Evolutionary conservation across 2,329 filamentous ascomycete species (phyloP), one percentile per base, ranked within the genome.

Genomic region (Aulographum hederae): DNA sequence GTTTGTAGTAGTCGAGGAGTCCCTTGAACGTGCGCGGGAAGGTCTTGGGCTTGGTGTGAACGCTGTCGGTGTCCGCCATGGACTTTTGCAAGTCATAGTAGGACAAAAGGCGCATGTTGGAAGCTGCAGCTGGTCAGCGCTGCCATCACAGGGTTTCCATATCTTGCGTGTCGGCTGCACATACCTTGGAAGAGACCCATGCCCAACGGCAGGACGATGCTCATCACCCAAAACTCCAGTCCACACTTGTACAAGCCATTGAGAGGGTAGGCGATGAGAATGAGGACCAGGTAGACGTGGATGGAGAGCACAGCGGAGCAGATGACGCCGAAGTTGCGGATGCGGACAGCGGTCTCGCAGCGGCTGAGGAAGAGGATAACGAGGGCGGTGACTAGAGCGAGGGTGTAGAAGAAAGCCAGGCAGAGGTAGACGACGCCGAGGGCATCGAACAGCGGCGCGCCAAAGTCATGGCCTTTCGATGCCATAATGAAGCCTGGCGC

Each of bases 141-240:
- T n/a, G n/a, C n/a, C n/a, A n/a, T n/a, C n/a, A n/a, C 41, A 28
- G 39, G 42, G 14, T 43, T 34, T 23, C 36, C 38, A 20, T 41
- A 35, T 26, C 39, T 42, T 13, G 73, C 58, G 32, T 76, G 68
- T 34, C 68, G 67, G 41, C 58, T 63, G 45, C 74, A 73, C 37
- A 66, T 65, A 15, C 68, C 71, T 43, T 77, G 71, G 44, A 76
- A 76, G 4, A 78, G 51, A 5, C 69, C 71, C 33, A 78, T 69
- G 16, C 73, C 72, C 30, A 70, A 63, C 8, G 73, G 73, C 3
- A 77, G 54, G 46, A 69, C 73, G 34, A 70, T 57, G 38, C 66
- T 64, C 73, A 78, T 78, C 47, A 73, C 61, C 69, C 71, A 78
- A 46, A 61, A 78, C 47, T 74, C 67, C 12, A 57, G 56, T 14